These are phyloP conservation scores for Diversispora eburnea DNA, from an alignment of 192 early-diverging fungal genomes.

Conservation along the genomic window DNA sequence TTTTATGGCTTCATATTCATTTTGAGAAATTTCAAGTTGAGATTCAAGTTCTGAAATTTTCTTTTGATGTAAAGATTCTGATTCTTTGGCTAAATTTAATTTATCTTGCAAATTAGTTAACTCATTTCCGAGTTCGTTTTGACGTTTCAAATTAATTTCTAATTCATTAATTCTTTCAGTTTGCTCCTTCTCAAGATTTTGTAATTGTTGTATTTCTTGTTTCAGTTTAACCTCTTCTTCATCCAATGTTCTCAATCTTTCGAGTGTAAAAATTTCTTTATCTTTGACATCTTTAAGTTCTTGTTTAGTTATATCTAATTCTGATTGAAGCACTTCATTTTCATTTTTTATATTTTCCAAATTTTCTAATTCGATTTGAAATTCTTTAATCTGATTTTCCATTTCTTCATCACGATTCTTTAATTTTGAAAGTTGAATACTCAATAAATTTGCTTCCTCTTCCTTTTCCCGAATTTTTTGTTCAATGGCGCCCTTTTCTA, in stretches of 20 bases:
- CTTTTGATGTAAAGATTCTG: neutral
- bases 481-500: conserved; percentile 12
- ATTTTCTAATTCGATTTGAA: neutral
- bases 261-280: neutral
- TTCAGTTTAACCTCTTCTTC: neutral
- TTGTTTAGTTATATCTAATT: neutral
- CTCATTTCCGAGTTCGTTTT: neutral
- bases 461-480: conserved; percentile 21
- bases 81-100: neutral
- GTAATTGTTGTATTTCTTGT: conserved; percentile 3
- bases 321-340: neutral
- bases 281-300: conserved; percentile 1
- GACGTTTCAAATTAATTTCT: neutral
- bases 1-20: neutral
- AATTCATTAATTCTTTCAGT: conserved; percentile 1
- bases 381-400: conserved; percentile 4
- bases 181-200: neutral
- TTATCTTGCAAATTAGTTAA: neutral
- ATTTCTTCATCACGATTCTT: conserved; percentile 8
- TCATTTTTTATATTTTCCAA: neutral
- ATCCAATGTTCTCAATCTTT: neutral
- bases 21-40: neutral
- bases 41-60: neutral
- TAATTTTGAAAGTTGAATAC: conserved; percentile 10
- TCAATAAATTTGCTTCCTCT: conserved; percentile 4